These are phyloP conservation scores for Malbranchea cinnamomea DNA, from an alignment of 2,329 filamentous ascomycete genomes.

Conservation along the genomic window DNA sequence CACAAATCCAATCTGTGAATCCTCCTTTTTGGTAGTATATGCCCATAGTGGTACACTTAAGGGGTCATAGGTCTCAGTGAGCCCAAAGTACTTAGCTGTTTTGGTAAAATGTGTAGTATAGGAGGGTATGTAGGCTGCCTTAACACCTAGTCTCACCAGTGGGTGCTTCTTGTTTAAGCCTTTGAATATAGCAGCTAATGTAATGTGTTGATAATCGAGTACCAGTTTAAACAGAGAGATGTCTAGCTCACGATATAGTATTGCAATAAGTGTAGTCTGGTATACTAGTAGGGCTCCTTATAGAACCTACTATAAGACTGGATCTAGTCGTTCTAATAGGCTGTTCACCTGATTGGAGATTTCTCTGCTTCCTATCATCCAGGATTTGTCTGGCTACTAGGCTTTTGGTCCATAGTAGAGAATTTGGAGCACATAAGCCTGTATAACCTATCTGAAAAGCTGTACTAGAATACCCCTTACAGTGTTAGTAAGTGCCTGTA, in stretches of 20 bases:
- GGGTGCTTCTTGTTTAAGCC: constrained; percentile 10
- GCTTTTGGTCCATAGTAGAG: constrained; percentile 6
- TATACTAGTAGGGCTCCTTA: constrained; percentile 5
- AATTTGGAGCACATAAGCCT: constrained; percentile 2
- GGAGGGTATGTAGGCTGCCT: not conserved
- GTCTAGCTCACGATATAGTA: constrained; percentile 6
- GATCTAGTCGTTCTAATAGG: not conserved
- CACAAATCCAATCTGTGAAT: not conserved
- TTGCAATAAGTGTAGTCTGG: constrained; percentile 7
- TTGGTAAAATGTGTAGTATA: not conserved
- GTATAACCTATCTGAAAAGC: not conserved
- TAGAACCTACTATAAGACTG: constrained; percentile 1
- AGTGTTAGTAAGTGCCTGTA: constrained; percentile 4
- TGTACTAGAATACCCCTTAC: not conserved
- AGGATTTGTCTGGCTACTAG: constrained; percentile 4
- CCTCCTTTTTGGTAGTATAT: not conserved
- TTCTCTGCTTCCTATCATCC: not conserved
- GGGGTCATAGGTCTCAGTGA: not conserved
- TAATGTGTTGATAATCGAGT: constrained; percentile 7
- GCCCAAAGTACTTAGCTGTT: not conserved
- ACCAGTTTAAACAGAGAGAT: constrained; percentile 6
- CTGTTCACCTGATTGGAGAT: not conserved
- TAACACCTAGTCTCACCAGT: constrained; percentile 5
- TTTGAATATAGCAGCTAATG: constrained; percentile 9
- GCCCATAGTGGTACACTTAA: constrained; percentile 1